Base-by-base conservation (phyloP, 148 eudicot species). In the Salicornia ramosissima region DNA sequence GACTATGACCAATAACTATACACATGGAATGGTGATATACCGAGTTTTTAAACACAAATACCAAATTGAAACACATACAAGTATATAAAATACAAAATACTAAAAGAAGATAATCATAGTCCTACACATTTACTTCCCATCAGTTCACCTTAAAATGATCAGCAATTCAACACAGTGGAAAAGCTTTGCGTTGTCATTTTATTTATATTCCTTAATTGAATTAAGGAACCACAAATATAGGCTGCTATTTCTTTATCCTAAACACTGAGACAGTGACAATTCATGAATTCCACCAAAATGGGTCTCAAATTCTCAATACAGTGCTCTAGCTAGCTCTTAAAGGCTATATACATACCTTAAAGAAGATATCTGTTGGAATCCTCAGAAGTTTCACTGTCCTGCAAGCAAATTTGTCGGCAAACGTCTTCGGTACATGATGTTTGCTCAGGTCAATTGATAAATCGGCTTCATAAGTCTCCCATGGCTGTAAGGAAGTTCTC, bases 351-450 rank as follows among this genome's bases (percentile, higher is more conserved):
- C 46, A 51, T 31, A 92, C 97, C 96, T 82, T 74, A 68, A 92
- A 92, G 78, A 92, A 92, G 34, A 92, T 31, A 81, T 92, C 96
- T 14, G 96, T 89, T 12, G 97, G 97, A 56, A 92, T 74, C 40
- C 97, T 73, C 30, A 92, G 82, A 58, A 86, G 82, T 77, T 92
- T 89, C 81, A 92, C 97, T 2, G 92, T 89, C 84, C 87, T 74
- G 79, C 58, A 84, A 42, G 96, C 96, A 73, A 92, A 49, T 79
- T 85, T 92, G 78, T 92, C 97, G 47, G 80, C n/a, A 55, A 92
- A 82, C 26, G 80, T 87, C 83, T 82, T 92, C 14, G 97, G 97
- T 30, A 74, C 88, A 71, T 89, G 97, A 78, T 92, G 97, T 80
- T 88, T 91, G 29, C 75, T 49, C 10, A 91, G 83, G 81, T 91